These are phyloP conservation scores for Pecoramyces ruminantium DNA, from an alignment of 192 early-diverging fungal species.

Conservation along the genomic window DNA sequence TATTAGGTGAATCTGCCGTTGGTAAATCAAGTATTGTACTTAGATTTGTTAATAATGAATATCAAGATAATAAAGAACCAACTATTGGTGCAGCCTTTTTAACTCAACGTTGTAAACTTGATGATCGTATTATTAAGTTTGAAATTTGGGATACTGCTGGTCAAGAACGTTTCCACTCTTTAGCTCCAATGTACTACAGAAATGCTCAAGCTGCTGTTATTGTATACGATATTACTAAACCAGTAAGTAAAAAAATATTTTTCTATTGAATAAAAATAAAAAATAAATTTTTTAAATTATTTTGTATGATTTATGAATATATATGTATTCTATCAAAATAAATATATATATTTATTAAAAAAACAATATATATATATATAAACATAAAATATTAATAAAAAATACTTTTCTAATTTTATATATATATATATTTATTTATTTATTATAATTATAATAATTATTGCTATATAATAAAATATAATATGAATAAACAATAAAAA, in stretches of 20 bases:
- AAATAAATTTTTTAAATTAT: no score
- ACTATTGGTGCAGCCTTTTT: constrained; percentile 84
- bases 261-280: no score
- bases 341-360: no score
- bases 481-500: no score
- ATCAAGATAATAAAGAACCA: constrained; percentile 90
- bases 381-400: no score
- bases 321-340: no score
- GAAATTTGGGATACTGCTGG: constrained; percentile 96
- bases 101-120: constrained; percentile 85
- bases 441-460: no score
- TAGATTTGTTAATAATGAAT: constrained; percentile 48
- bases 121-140: constrained; percentile 83
- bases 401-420: no score
- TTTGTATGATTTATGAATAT: no score
- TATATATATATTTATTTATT: no score
- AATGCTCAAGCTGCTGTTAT: constrained; percentile 94
- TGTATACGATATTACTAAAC: constrained; percentile 88
- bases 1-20: constrained; percentile 64
- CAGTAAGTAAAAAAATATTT: constrained; percentile 12
- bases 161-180: constrained; percentile 92
- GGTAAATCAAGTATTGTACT: constrained; percentile 82
- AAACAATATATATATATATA: no score
- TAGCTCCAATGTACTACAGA: constrained; percentile 91
- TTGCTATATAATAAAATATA: no score